Percentiles rank a stretch among this genome's conserved stretches.
These are phyloP conservation scores for Trametes gibbosa DNA, from an alignment of 768 basidiomycete genomes.

Conservation along the genomic window DNA sequence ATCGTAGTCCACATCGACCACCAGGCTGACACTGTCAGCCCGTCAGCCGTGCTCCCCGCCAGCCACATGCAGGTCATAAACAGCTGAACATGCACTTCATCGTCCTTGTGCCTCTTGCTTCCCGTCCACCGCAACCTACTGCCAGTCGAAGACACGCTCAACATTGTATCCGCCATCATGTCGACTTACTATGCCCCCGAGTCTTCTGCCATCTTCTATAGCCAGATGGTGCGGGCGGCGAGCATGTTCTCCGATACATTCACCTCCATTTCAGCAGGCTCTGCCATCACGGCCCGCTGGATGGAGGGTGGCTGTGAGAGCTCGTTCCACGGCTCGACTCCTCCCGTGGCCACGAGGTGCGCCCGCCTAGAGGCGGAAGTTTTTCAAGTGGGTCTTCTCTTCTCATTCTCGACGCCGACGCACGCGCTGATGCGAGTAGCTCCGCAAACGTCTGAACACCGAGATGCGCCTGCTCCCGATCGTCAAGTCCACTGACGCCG, in stretches of 20 bases:
- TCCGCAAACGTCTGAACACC: neutral
- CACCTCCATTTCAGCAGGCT: neutral
- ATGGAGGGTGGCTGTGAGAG: neutral
- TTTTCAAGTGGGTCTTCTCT: neutral
- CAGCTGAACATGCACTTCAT: neutral
- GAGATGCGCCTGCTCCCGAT: conserved; percentile 1
- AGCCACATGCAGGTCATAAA: neutral
- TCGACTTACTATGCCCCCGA: neutral
- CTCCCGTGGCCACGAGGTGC: neutral
- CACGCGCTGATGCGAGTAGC: neutral
- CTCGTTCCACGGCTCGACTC: neutral
- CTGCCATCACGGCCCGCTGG: neutral
- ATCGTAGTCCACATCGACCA: too few species aligned
- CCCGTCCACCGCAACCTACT: neutral
- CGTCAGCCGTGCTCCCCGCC: neutral
- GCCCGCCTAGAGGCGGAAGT: conserved; percentile 3
- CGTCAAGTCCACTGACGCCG: neutral
- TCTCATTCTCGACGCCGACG: neutral
- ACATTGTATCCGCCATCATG: neutral
- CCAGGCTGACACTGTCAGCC: too few species aligned
- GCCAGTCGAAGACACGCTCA: neutral
- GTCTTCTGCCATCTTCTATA: neutral
- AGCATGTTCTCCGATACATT: neutral
- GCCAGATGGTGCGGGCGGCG: neutral
- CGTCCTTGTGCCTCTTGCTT: neutral